Base-by-base conservation (phyloP, 306 rosid genomes). In the Geum urbanum region DNA sequence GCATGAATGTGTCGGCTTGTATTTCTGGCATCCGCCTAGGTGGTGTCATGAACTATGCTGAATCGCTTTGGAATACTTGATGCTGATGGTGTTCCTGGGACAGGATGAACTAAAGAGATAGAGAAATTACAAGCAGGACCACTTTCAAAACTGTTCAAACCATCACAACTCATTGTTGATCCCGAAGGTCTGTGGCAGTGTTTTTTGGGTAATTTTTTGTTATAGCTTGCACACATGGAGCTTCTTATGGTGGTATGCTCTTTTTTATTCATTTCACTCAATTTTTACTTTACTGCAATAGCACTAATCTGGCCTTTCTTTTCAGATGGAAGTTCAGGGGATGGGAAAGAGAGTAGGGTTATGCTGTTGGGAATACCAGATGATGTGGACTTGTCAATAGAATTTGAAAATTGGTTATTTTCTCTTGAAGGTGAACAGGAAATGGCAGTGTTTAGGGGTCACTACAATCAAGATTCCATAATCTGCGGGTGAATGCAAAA, bases 41-140 rank as follows among this genome's bases (percentile, higher is more conserved):
- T 73, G 98, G 96, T 65, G 98, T 96, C 81, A 92, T 92, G 96
- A 92, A 85, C 80, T 90, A 88, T 77, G 73, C 98, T 81, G 98
- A 92, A 85, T 83, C 96, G 58, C 37, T 90, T 92, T 84, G 98
- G 98, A 79, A 84, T 92, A 79, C 90, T 92, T 80, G 96, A 87
- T 45, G 91, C 91, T 69, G 97, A 90, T 84, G 98, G 98, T 76
- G 88, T 87, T 48, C 96, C 98, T 68, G 98, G 98, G 39, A 53
- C 80, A 69, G 88, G 82, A 66, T 88, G 90, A 50, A 66, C 86
- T 64, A 86, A 82, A 79, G 96, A 92, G 66, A 54, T 92, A 77
- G 96, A 92, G 78, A 88, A 88, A 80, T 72, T 92, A 52, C 84
- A 72, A 74, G 90, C 87, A 40, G 98, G 98, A 66, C 96, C 96